Evolutionary conservation across 768 basidiomycete species (phyloP), one percentile per base, ranked within the genome.

Genomic region (Coprinellus micaceus): DNA sequence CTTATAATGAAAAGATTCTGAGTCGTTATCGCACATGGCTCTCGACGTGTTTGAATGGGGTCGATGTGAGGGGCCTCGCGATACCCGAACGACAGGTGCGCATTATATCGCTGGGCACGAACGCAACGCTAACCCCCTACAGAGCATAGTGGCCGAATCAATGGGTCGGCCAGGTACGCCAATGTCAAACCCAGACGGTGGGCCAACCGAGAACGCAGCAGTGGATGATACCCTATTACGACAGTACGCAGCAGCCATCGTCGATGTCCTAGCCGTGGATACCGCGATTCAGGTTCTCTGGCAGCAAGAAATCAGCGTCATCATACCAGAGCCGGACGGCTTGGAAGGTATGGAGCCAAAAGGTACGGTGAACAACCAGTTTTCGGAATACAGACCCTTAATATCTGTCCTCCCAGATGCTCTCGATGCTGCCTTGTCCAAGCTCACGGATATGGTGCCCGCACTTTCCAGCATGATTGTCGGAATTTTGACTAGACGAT

Each of bases 21-120:
- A 88, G 85, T 62, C 80, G 94, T 53, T 94, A 91, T 66, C 82
- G 73, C 55, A 80, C 78, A 29, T 96, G 93, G 91, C 70, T 98
- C n/a, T 81, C 86, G 59, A 74, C 72, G 30, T 77, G 66, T 28
- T 67, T 87, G 33, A 77, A 80, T 13, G 63, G 69, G 28, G 61
- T 74, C 10, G 82, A 73, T 56, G 60, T 36, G 61, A 19, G 64
- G 65, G 33, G 33, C 6, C 13, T 13, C 13, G 33, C 33, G 13
- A 6, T 24, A 63, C 74, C 7, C 46, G 55, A 33, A 62, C 67
- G 17, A 63, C 72, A 24, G 66, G 74, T 12, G 30, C 24, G 26
- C 21, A 43, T 52, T 49, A 39, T 33, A 33, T 6, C 13, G 7
- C 33, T 33, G 33, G n/a, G n/a, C n/a, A n/a, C n/a, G n/a, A n/a